Evolutionary conservation across 805 yeast genomes (phyloP).

Genomic region (Kurtzmaniella fragi): DNA sequence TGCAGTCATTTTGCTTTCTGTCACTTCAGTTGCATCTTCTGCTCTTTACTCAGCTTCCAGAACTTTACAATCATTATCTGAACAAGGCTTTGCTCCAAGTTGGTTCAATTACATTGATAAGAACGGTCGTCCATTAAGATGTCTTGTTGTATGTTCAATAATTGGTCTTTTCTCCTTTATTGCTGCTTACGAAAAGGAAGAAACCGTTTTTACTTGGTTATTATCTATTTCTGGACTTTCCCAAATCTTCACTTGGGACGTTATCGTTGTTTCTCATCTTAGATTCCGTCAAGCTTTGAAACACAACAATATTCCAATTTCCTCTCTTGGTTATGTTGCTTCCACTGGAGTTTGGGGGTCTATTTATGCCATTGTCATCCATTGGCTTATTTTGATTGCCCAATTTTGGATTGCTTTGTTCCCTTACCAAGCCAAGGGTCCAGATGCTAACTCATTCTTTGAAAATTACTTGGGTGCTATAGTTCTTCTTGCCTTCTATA

Average conservation of each 20-base stretch:
- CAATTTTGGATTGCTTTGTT: slow-evolving; percentile 42
- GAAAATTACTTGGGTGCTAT: slow-evolving; percentile 29
- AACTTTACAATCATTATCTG: slow-evolving; percentile 38
- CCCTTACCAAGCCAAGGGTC: slow-evolving; percentile 26
- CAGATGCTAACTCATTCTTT: slow-evolving; percentile 26
- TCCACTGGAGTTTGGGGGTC: slow-evolving; percentile 40
- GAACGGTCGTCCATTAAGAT: slow-evolving; percentile 37
- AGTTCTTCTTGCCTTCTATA: slow-evolving; percentile 25
- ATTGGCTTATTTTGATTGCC: slow-evolving; percentile 31
- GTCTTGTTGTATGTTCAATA: slow-evolving; percentile 28
- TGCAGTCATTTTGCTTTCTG: slow-evolving; percentile 36
- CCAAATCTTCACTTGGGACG: slow-evolving; percentile 39
- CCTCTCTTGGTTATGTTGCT: slow-evolving; percentile 29
- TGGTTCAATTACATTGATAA: slow-evolving; percentile 37
- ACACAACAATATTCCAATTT: slow-evolving; percentile 20
- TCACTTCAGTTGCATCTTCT: slow-evolving; percentile 39
- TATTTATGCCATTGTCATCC: slow-evolving; percentile 26
- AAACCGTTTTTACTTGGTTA: slow-evolving; percentile 36
- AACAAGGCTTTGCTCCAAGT: slow-evolving; percentile 37
- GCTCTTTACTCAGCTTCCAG: slow-evolving; percentile 40
- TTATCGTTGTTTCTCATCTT: slow-evolving; percentile 35
- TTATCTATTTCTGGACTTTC: slow-evolving; percentile 39
- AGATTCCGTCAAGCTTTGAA: slow-evolving; percentile 37
- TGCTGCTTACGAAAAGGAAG: slow-evolving; percentile 36
- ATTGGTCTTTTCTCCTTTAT: slow-evolving; percentile 35